Evolutionary conservation across 1,139 yeast species (phyloP).

Genomic region (Pneumocystis canis): DNA sequence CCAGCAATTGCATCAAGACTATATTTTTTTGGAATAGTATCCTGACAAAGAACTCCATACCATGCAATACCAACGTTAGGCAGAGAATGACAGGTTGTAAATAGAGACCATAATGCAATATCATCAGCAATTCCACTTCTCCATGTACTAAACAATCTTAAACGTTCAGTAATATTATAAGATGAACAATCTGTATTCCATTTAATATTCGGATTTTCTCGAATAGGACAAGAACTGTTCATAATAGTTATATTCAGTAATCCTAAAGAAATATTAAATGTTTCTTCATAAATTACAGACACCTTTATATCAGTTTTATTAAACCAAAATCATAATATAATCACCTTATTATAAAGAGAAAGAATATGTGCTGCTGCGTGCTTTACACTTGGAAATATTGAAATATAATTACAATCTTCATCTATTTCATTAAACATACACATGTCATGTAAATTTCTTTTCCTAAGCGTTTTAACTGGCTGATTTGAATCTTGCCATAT

Average conservation of each 20-base stretch:
- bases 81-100: conserved; percentile 26
- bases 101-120: conserved; percentile 27
- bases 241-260: conserved; percentile 18
- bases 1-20: conserved; percentile 21
- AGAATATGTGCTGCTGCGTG: conserved; percentile 25
- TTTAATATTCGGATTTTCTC: conserved; percentile 14
- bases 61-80: conserved; percentile 29
- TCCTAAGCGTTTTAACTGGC: background rate
- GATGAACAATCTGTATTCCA: conserved; percentile 25
- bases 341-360: conserved; percentile 25
- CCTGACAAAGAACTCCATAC: conserved; percentile 27
- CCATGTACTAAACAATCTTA: conserved; percentile 25
- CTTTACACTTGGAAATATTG: conserved; percentile 21
- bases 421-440: background rate
- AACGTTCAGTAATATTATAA: conserved; percentile 21
- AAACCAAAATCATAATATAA: background rate
- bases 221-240: conserved; percentile 18
- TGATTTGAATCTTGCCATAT: conserved; percentile 10
- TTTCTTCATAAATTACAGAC: conserved; percentile 24
- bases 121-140: conserved; percentile 22
- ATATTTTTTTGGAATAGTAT: conserved; percentile 14
- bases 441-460: background rate
- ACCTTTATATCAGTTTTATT: background rate
- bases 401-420: conserved; percentile 25
- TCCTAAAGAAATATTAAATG: conserved; percentile 28